Evolutionary conservation across 805 yeast genomes (phyloP), one percentile per base, ranked within the genome.

Genomic region (Candida xiaguanensis): DNA sequence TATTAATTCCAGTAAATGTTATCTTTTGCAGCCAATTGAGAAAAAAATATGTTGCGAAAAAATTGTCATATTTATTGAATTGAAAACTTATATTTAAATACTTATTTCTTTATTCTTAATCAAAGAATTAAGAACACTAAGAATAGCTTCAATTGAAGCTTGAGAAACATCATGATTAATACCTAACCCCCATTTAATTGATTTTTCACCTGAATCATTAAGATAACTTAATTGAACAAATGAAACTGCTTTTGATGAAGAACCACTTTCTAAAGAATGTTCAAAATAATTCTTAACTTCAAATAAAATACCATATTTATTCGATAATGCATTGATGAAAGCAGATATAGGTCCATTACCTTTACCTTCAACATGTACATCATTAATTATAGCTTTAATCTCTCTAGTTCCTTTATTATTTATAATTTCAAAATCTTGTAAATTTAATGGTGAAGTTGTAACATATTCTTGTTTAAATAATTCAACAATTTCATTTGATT

Each of bases 261-360:
- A 74, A 44, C 86, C 89, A 34, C 78, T 66, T 46, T 89, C 89
- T 49, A 83, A 72, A 42, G 85, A 77, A 59, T 83, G 91, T 61
- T 83, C 91, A 19, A 75, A 70, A 61, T 83, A 83, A 56, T 78
- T 74, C 49, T 74, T 74, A 22, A 83, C 85, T 61, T 79, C 85
- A 31, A 83, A 65, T 44, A 67, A 65, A 41, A 70, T 66, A 28
- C 75, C 75, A 38, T 78, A 67, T 43, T 71, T 65, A 37, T 67
- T 60, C 17, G 81, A 67, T 34, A 82, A 57, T 13, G 88, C 87
- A 58, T 80, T 80, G 39, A 79, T 67, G 58, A 82, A 78, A 2
- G 89, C 77, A 27, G 90, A 83, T 44, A 83, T 80, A 42, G 89
- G 90, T 52, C 91, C 91, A 52, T 83, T 83, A 63, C 91, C 91